Base-by-base conservation (phyloP, 345 rosid species). In the Rhizophora mangle region DNA sequence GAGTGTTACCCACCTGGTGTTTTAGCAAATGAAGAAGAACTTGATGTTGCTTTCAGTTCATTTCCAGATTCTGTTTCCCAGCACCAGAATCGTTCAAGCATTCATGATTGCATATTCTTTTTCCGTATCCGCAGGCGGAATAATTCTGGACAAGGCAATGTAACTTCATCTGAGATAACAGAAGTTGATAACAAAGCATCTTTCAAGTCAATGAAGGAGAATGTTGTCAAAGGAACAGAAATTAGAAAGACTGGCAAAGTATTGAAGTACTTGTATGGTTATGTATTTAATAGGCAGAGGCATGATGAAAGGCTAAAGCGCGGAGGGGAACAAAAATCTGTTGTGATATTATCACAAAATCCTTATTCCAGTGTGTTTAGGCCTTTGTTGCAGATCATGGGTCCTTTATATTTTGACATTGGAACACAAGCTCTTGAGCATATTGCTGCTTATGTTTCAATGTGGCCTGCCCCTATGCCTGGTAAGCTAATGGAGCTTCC, bases 31-130 rank as follows among this genome's bases (percentile, higher is more conserved):
- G 87, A 86, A 61, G 99, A 95, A 80, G 99, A 95, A 71, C 94
- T 95, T 15, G 94, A 92, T 78, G 86, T 95, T 51, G 97, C 98
- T 7, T 90, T 86, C 65, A 90, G 88, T 77, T 95, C 99, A 0
- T 95, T 95, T 84, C 99, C 99, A 0, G 99, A 95, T 83, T 95
- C 98, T 9, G 84, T 92, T 65, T 90, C 97, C 43, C 99, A 92
- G 81, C 75, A 87, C 71, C 96, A 90, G 67, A 90, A 95, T 60
- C 97, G 91, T 9, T 70, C 96, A 8, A 95, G 97, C 88, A 87
- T 92, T 76, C 94, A 95, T 62, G 99, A 95, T 70, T 95, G 94
- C 85, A 87, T 95, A 73, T 95, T 95, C 88, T 95, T 95, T 79
- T 95, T 92, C 79, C 98, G 99, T 57, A 78, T 90, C 73, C 80